These are phyloP conservation scores for Talaromyces thailandensis DNA, from an alignment of 495 filamentous ascomycete species.

Conservation along the genomic window DNA sequence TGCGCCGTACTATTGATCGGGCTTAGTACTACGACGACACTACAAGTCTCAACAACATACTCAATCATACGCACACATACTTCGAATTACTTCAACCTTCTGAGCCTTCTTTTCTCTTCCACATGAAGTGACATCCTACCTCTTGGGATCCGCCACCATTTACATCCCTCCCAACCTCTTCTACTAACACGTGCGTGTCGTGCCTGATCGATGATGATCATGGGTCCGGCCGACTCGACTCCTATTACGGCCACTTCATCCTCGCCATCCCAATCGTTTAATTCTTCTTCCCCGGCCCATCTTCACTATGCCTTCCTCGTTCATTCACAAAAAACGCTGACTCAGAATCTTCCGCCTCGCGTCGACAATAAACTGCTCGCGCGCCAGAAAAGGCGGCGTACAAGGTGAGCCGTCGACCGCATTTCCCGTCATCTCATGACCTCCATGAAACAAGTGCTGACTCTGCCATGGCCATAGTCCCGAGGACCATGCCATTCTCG, in stretches of 20 bases:
- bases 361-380: conserved; percentile 60
- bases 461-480: conserved; percentile 38
- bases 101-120: neutral
- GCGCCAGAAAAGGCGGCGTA: conserved; percentile 61
- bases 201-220: neutral
- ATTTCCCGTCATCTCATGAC: neutral
- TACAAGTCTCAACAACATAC: neutral
- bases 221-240: neutral
- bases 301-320: conserved; percentile 56
- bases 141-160: neutral
- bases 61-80: neutral
- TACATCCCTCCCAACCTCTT: neutral
- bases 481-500: conserved; percentile 84
- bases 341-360: conserved; percentile 50
- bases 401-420: conserved; percentile 34
- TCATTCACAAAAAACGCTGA: conserved; percentile 58
- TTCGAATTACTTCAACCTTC: neutral
- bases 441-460: neutral
- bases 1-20: neutral
- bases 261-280: conserved; percentile 26
- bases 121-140: neutral
- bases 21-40: neutral
- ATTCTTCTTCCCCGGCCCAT: conserved; percentile 26
- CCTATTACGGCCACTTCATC: conserved; percentile 11
- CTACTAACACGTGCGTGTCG: neutral